Base-by-base conservation (phyloP, 192 early-diverging fungal species). In the Umbelopsis vinacea region DNA sequence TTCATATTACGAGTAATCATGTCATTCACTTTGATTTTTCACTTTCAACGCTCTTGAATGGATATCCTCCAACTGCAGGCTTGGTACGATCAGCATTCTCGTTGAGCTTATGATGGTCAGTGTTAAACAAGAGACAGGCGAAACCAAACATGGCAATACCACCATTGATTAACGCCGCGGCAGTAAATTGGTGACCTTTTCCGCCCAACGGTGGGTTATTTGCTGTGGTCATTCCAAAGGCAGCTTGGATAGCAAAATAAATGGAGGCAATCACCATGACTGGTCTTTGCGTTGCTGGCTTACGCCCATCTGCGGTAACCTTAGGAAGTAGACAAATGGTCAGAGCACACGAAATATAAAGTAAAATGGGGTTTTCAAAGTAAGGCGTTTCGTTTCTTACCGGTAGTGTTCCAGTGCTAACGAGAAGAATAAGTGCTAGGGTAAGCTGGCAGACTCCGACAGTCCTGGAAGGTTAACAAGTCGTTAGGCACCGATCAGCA, bases 41-140 rank as follows among this genome's bases (percentile, higher is more conserved):
- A 17, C 35, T 55, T 43, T 60, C 54, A n/a, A 45, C 52, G 35
- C 60, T 72, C 71, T 57, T 57, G 12, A 72, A 60, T 12, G 71
- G 71, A 24, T 57, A 72, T 17, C 19, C 23, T 12, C 53, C 45
- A 5, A 55, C 52, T 4, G 26, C 19, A 4, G 52, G 52, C 50
- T 72, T 72, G 0, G 33, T 29, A 15, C 45, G 52, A 14, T 53
- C 71, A 0, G 43, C 4, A 5, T 72, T 55, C 15, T 40, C 53
- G 50, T 47, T 50, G 48, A 40, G 12, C 5, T 54, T 47, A 38
- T 35, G 37, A 10, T 54, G n/a, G 40, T 72, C 71, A n/a, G 52
- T 14, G 26, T 60, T 60, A 21, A 72, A 72, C 54, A 72, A 29
- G 8, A 72, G 52, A 37, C 71, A 45, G 10, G 24, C 52, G 9